Base-by-base conservation (phyloP, 495 filamentous ascomycete genomes). In the Pseudomonodictys pantanalensis region DNA sequence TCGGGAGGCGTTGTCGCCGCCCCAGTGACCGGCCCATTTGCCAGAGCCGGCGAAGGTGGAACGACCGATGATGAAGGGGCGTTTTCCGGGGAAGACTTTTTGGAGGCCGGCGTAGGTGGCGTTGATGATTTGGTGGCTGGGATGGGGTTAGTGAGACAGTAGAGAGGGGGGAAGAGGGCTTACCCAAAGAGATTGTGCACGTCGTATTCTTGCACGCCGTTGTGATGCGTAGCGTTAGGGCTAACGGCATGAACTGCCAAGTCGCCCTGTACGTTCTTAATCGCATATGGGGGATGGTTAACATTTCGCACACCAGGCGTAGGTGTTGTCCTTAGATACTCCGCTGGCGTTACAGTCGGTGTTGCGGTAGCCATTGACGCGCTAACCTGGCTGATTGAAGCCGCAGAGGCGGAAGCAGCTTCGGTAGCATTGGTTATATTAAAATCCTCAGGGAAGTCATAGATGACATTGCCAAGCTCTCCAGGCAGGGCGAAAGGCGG, bases 11-110 rank as follows among this genome's bases (percentile, higher is more conserved):
- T 95, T 95, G 68, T 95, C 90, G 9, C 90, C 90, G 12, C 89
- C 89, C 90, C 90, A 95, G 69, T 95, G 90, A 17, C 88, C 90
- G 2, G 89, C 88, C 79, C 79, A 88, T 69, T 83, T 83, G n/a
- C 90, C 90, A 4, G 81, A 81, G 4, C 90, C 90, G 12, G 87
- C 82, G 67, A 92, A 92, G 3, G 90, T 93, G 47, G 86, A 88
- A 39, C 90, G 85, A 1, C 87, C 87, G 60, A 95, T 92, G 68
- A 95, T 88, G 73, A 95, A 92, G 0, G 90, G 90, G 0, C 90
- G 83, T 66, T 89, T 87, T 11, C 68, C 76, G 0, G 83, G 79
- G 62, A 81, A 82, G 8, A 91, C 73, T 17, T 73, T 67, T 3
- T 86, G 74, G 7, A 95, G 79, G 25, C 82, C 89, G 22, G 89